phyloP scores from a whole-genome alignment of 352 stramenopile genomes.

The Phytopythium vexans region DNA sequence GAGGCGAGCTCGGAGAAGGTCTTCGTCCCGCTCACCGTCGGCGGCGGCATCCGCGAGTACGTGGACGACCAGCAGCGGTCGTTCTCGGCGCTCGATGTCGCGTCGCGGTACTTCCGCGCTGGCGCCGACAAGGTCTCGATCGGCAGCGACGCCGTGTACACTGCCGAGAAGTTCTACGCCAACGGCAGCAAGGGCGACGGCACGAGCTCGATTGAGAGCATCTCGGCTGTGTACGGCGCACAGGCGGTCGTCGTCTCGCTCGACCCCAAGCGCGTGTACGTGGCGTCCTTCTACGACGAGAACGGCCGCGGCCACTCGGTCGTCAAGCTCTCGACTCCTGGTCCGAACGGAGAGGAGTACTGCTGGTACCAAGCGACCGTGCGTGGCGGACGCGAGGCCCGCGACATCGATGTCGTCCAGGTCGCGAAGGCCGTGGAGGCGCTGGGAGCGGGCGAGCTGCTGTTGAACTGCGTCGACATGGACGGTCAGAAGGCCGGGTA shows the following conservation, averaged over 20 bases:
- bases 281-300: slow-evolving; percentile 69
- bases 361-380: slow-evolving; percentile 99
- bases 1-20: slow-evolving; percentile 93
- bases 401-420: slow-evolving; percentile 84
- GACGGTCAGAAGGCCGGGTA: slow-evolving; percentile 96
- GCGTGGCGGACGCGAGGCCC: slow-evolving; percentile 92
- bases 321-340: slow-evolving; percentile 72
- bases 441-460: slow-evolving; percentile 96
- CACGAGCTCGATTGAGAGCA: slow-evolving; percentile 94
- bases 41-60: slow-evolving; percentile 97
- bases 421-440: slow-evolving; percentile 87
- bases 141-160: slow-evolving; percentile 95
- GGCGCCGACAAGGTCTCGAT: slow-evolving; percentile 98
- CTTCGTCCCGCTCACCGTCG: slow-evolving; percentile 98
- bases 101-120: slow-evolving; percentile 95
- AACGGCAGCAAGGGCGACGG: slow-evolving; percentile 66
- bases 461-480: slow-evolving; percentile 99
- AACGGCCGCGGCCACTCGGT: slow-evolving; percentile 55
- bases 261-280: slow-evolving; percentile 92
- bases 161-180: slow-evolving; percentile 89
- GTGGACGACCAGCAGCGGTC: slow-evolving; percentile 84
- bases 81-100: slow-evolving; percentile 95
- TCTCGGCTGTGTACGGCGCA: slow-evolving; percentile 94
- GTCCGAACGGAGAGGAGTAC: slow-evolving; percentile 92
- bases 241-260: slow-evolving; percentile 98